Evolutionary conservation across 2,329 filamentous ascomycete genomes (phyloP), one percentile per base, ranked within the genome.

Genomic region (Cercospora sp.): DNA sequence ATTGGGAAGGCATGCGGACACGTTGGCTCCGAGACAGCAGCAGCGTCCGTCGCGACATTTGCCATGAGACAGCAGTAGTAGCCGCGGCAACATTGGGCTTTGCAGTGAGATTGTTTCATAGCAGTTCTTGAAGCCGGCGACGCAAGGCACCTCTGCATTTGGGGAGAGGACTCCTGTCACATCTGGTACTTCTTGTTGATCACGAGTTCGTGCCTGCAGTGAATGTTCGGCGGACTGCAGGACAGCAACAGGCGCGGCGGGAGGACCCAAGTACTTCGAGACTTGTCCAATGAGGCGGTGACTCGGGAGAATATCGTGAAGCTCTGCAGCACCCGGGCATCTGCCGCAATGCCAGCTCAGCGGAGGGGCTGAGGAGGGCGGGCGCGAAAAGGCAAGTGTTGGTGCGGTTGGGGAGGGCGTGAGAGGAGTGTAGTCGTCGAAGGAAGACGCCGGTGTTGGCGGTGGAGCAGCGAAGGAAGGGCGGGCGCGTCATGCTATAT

Each of bases 281-380:
- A 53, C 48, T 13, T 30, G 48, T 59, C 28, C 55, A 20, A 59
- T 36, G 55, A 36, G 28, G 55, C 55, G 55, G 55, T 59, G 55
- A 59, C 55, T 59, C 55, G 55, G 55, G 16, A 59, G 28, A 33
- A 59, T 3, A 18, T n/a, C 8, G 53, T 57, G 53, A n/a, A 33
- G 55, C 28, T 36, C 26, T 30, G 12, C 26, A 4, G 16, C 26
- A 18, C 12, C 55, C 28, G 28, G 28, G 20, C 3, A 33, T 59
- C 55, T 33, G 55, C 55, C 55, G 55, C 55, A n/a, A 13, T 10
- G 42, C 42, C 51, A 26, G 51, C 51, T 16, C 53, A 30, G 53
- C 53, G 53, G 53, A 58, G 26, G 53, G 13, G 26, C 53, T 7
- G 53, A 31, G 30, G 53, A 58, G 26, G 53, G 53, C 53, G 53